Evolutionary conservation across 2,329 filamentous ascomycete species (phyloP), one percentile per base, ranked within the genome.

Genomic region (Paraconiothyrium brasiliense): DNA sequence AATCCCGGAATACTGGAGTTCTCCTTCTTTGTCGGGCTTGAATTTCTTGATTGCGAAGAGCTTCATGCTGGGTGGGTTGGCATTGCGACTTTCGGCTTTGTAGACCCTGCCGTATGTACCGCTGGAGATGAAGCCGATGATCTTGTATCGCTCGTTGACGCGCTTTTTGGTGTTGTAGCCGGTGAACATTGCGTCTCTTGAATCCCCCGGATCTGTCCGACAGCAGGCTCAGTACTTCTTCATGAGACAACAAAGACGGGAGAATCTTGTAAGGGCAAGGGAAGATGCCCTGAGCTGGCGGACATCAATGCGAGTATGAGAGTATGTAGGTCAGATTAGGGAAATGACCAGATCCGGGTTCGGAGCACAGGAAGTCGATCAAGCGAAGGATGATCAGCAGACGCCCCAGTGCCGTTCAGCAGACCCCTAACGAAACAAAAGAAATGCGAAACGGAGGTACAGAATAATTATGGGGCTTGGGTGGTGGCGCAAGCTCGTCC

Each of bases 31-130:
- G 80, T 99, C 95, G 8, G 94, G 94, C 83, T 97, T 97, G 87
- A 97, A 91, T 87, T 99, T 99, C 78, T 99, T 99, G 84, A 99
- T 99, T 71, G 95, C 95, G 76, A 97, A 97, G 74, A 97, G 93
- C 65, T 92, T 92, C 55, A 88, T 81, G 77, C 89, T 83, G 71
- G 89, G 87, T 82, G 91, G 86, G 67, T 90, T 89, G 70, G 92
- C 89, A 24, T 54, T 54, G 50, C 50, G 50, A 30, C 34, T 41
- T 47, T 93, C 84, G 20, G 95, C 95, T 78, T 99, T 99, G 87
- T 98, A 99, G 8, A 99, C 95, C 35, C 95, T 90, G 39, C 95
- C 95, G 86, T 99, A 99, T 16, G 95, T 99, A 50, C 95, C 95
- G 70, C 93, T 97, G 76, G 93, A 97, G 72, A 99, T 99, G 84